phyloP scores from a whole-genome alignment of 2,329 filamentous ascomycete species.

The Trichoderma oligosporum region DNA sequence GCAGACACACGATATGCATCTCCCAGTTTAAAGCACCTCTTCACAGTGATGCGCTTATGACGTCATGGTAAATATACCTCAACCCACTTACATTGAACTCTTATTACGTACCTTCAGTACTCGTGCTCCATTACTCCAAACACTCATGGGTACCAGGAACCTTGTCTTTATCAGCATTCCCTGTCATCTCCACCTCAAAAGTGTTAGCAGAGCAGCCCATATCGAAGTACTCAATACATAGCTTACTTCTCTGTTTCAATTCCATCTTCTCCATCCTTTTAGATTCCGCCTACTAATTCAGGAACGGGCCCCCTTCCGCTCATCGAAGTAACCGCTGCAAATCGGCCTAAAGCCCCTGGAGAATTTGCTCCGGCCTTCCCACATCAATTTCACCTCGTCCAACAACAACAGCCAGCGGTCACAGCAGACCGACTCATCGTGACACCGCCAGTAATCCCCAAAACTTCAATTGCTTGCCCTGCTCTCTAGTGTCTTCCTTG shows the following conservation, averaged over 20 bases:
- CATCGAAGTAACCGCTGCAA: constrained; percentile 18
- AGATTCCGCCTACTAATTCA: background rate
- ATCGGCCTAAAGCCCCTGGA: constrained; percentile 17
- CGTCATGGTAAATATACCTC: background rate
- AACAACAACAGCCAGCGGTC: no score
- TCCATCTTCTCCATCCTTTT: background rate
- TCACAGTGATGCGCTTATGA: constrained; percentile 8
- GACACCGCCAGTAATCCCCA: background rate
- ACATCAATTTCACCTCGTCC: background rate
- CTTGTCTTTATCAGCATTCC: no score
- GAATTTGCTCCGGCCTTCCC: constrained; percentile 13
- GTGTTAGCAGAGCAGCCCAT: no score
- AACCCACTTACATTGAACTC: background rate
- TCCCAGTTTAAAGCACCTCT: background rate
- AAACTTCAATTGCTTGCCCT: background rate
- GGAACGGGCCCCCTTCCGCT: constrained; percentile 11
- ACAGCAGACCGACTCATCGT: constrained; percentile 2
- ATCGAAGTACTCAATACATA: background rate
- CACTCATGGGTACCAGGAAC: no score
- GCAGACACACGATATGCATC: background rate
- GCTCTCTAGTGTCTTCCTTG: background rate
- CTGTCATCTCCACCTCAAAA: no score
- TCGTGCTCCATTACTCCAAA: no score
- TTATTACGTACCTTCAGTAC: background rate
- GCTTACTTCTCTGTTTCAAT: no score